Evolutionary conservation across 2,329 filamentous ascomycete genomes (phyloP), one percentile per base, ranked within the genome.

Genomic region (Xylaria sp.): DNA sequence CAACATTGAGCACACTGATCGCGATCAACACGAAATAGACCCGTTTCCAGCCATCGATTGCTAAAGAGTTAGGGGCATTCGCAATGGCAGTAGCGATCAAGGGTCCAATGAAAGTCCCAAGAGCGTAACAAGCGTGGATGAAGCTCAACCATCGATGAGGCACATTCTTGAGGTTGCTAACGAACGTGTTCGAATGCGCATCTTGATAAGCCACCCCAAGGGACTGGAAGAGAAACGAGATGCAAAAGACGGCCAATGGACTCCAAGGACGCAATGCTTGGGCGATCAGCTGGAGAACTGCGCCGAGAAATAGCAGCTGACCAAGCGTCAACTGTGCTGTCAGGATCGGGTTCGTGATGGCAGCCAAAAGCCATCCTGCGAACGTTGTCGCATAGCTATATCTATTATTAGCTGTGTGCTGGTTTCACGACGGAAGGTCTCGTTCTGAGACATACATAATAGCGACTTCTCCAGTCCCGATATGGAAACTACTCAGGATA

Each of bases 121-220:
- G 77, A 66, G 76, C 76, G 65, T 85, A 88, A 77, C 83, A 84
- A 7, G 83, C 85, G 62, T 88, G 85, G 13, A 88, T 85, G 57
- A 87, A 81, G 0, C 83, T 81, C 0, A 88, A 74, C 80, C 83
- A 87, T 3, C 83, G 74, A 66, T 88, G 83, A 0, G 83, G 80
- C 0, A 71, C 73, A 13, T 75, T 75, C 8, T 76, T 76, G 0
- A 80, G 69, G 0, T 77, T 75, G 0, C 80, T 77, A 0, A 86
- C 83, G 59, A 83, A 88, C 0, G 83, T 83, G 59, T 89, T 88
- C 1, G 81, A 79, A 19, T 86, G 83, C 0, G 84, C 80, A 63
- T 89, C 86, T 60, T 88, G 83, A 58, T 81, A 86, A 0, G 82
- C 85, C 68, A 86, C 83, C 0, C 85, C 85, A 0, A 86, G 66